Percentiles rank a stretch among this genome's conserved stretches.
These are phyloP conservation scores for Lyophyllum semitale DNA, from an alignment of 768 basidiomycete species.

Conservation along the genomic window DNA sequence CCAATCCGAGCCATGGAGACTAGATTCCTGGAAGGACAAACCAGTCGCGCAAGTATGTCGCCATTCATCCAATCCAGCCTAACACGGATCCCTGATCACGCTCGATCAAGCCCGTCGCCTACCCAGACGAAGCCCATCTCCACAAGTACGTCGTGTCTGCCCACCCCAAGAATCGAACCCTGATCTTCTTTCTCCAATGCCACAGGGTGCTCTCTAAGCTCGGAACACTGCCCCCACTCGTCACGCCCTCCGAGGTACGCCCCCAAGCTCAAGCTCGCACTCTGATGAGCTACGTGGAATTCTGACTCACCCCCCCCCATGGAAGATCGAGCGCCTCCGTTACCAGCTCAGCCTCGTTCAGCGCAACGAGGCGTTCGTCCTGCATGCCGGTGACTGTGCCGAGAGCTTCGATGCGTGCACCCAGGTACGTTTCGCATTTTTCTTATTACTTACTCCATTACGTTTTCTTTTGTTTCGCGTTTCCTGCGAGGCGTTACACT, in stretches of 20 bases:
- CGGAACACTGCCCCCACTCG: slow-evolving; percentile 79
- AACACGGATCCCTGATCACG: background rate
- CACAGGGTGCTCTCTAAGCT: slow-evolving; percentile 80
- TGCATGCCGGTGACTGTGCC: slow-evolving; percentile 98
- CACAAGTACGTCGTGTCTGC: slow-evolving; percentile 41
- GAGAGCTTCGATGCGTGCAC: slow-evolving; percentile 93
- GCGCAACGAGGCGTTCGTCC: slow-evolving; percentile 84
- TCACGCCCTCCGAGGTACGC: slow-evolving; percentile 87
- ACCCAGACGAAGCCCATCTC: slow-evolving; percentile 65
- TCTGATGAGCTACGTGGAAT: background rate
- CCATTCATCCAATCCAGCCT: background rate
- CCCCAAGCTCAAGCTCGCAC: background rate
- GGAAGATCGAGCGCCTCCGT: slow-evolving; percentile 84
- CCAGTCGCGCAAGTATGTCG: slow-evolving; percentile 70
- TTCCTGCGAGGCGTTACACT: slow-evolving; percentile 2
- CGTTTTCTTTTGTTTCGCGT: background rate
- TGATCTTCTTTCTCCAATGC: too few species aligned
- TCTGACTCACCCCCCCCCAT: background rate
- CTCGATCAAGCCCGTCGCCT: slow-evolving; percentile 59
- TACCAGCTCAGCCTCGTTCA: slow-evolving; percentile 81
- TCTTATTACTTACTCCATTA: background rate
- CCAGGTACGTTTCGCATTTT: slow-evolving; percentile 50
- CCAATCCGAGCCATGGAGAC: slow-evolving; percentile 52
- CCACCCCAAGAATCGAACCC: too few species aligned
- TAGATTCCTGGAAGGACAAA: slow-evolving; percentile 79